These are phyloP conservation scores for Phaeodactylum tricornutum DNA, from an alignment of 108 stramenopile species.

Conservation along the genomic window DNA sequence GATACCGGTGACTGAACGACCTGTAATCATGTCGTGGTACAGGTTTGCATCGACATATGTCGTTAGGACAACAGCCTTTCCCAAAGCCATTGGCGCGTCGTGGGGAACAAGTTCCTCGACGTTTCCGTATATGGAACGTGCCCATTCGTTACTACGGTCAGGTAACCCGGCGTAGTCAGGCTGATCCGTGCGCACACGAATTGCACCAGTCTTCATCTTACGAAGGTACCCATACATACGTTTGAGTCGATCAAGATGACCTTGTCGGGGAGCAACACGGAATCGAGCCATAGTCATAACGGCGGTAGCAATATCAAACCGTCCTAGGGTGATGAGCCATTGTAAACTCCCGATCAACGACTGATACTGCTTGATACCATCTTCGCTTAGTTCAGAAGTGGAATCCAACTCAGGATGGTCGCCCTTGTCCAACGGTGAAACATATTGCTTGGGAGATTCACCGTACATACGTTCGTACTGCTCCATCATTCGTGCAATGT, in stretches of 20 bases:
- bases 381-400: neutral
- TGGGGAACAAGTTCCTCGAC: slow-evolving; percentile 7
- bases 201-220: slow-evolving; percentile 6
- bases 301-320: slow-evolving; percentile 16
- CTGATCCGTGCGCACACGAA: slow-evolving; percentile 1
- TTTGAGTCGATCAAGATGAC: slow-evolving; percentile 20
- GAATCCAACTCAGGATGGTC: slow-evolving; percentile 20
- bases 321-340: slow-evolving; percentile 14
- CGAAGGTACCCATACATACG: slow-evolving; percentile 20
- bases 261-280: slow-evolving; percentile 15
- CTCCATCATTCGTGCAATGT: slow-evolving; percentile 2
- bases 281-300: slow-evolving; percentile 15
- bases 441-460: slow-evolving; percentile 9
- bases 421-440: slow-evolving; percentile 8
- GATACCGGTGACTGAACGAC: slow-evolving; percentile 9
- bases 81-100: slow-evolving; percentile 4
- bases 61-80: slow-evolving; percentile 4
- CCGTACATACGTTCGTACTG: slow-evolving; percentile 18
- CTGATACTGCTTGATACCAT: slow-evolving; percentile 9
- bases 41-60: slow-evolving; percentile 16
- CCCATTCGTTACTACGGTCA: neutral
- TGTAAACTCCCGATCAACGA: slow-evolving; percentile 17
- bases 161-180: neutral
- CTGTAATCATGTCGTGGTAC: slow-evolving; percentile 5
- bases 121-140: slow-evolving; percentile 5